phyloP scores from a whole-genome alignment of 768 basidiomycete genomes.

The Basidioascus undulatus region DNA sequence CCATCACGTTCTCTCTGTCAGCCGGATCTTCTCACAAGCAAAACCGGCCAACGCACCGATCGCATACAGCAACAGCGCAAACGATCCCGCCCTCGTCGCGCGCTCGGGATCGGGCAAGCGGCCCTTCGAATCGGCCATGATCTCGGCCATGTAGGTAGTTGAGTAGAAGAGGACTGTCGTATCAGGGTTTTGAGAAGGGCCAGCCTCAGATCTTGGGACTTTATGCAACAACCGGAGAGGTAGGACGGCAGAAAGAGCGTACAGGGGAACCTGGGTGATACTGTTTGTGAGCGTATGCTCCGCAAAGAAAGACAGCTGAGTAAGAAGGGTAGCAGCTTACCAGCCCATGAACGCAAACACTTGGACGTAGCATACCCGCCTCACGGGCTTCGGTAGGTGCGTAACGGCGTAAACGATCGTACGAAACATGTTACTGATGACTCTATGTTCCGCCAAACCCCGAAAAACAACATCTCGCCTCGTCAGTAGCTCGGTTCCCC shows the following conservation, averaged over 20 bases:
- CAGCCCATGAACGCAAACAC: constrained; percentile 94
- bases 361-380: constrained; percentile 77
- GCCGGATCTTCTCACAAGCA: too few species aligned
- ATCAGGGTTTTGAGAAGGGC: neutral
- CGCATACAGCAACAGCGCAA: constrained; percentile 76
- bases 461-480: too few species aligned
- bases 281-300: too few species aligned
- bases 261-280: constrained; percentile 56
- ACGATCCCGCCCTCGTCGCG: constrained; percentile 64
- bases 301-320: constrained; percentile 3
- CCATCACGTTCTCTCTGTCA: too few species aligned
- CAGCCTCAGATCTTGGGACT: constrained; percentile 1
- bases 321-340: constrained; percentile 21
- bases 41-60: constrained; percentile 52
- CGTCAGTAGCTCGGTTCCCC: too few species aligned
- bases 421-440: too few species aligned
- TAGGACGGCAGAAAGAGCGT: constrained; percentile 60
- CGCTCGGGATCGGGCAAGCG: constrained; percentile 52
- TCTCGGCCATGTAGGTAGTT: constrained; percentile 79
- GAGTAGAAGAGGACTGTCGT: too few species aligned
- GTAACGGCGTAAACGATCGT: constrained; percentile 48
- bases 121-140: constrained; percentile 60
- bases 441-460: too few species aligned
- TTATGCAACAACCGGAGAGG: neutral
- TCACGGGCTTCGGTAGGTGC: constrained; percentile 58